These are phyloP conservation scores for Strobilomyces dryophilus DNA, from an alignment of 768 basidiomycete genomes.

Conservation along the genomic window DNA sequence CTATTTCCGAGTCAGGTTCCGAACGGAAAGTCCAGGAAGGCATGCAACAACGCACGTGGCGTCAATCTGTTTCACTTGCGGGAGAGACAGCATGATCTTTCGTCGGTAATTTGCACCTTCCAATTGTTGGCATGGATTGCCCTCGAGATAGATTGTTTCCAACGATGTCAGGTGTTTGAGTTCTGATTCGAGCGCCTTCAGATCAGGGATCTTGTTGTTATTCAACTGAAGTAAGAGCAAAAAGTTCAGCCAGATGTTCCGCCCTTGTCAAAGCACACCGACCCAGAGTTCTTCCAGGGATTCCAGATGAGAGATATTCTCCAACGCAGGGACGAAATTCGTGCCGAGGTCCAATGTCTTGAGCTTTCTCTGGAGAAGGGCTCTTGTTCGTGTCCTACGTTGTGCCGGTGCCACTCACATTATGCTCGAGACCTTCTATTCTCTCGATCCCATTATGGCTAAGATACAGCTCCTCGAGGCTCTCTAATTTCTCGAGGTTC, in stretches of 20 bases:
- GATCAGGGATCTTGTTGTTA: constrained; percentile 75
- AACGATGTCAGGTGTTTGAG: constrained; percentile 58
- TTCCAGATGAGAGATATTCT: constrained; percentile 75
- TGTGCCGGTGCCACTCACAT: constrained; percentile 45
- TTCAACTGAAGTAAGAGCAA: constrained; percentile 57
- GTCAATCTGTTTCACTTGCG: constrained; percentile 91
- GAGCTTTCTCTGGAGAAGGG: constrained; percentile 48
- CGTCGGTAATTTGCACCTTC: constrained; percentile 80
- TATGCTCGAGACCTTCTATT: constrained; percentile 82
- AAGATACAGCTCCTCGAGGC: constrained; percentile 86
- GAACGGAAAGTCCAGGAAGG: background rate
- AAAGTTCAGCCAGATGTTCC: background rate
- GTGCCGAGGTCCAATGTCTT: constrained; percentile 84
- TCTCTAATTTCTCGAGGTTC: constrained; percentile 64
- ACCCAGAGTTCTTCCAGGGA: constrained; percentile 95
- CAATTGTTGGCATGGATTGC: constrained; percentile 82
- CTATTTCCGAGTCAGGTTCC: constrained; percentile 6
- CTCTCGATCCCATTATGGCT: constrained; percentile 88
- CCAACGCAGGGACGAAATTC: constrained; percentile 77
- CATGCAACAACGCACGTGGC: constrained; percentile 75
- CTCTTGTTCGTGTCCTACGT: background rate
- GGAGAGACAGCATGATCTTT: constrained; percentile 84
- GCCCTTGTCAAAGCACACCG: constrained; percentile 13
- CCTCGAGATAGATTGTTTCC: constrained; percentile 91
- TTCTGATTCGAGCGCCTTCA: constrained; percentile 64